Conservation (phyloP, 2,329 filamentous ascomycete species). For the Podosphaera fusca region DNA sequence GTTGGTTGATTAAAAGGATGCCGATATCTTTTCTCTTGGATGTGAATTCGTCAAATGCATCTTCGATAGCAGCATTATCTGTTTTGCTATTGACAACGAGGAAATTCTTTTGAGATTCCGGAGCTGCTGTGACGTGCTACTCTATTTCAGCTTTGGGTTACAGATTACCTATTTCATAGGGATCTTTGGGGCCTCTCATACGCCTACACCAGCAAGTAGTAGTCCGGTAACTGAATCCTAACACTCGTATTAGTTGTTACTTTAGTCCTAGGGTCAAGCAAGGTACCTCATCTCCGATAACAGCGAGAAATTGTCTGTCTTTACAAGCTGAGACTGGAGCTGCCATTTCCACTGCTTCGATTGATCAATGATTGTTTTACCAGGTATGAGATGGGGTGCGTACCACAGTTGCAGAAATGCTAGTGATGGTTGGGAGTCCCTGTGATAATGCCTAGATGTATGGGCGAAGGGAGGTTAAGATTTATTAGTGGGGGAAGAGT, state of each 20-base stretch:
- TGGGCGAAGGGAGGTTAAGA: too few relatives aligned
- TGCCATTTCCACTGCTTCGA: conserved; percentile 24
- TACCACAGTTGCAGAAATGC: too few relatives aligned
- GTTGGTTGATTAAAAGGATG: conserved; percentile 91
- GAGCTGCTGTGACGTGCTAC: conserved; percentile 74
- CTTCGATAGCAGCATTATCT: conserved; percentile 67
- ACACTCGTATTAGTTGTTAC: background rate
- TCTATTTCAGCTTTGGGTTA: conserved; percentile 4
- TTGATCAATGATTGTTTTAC: too few relatives aligned
- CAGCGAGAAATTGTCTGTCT: conserved; percentile 86
- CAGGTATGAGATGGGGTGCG: too few relatives aligned
- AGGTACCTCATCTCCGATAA: conserved; percentile 83
- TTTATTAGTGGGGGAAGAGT: too few relatives aligned
- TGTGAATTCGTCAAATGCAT: conserved; percentile 74
- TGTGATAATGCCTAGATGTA: too few relatives aligned
- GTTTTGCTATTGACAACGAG: conserved; percentile 90
- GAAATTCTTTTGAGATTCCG: conserved; percentile 91
- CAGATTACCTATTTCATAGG: background rate
- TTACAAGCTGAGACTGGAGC: conserved; percentile 37
- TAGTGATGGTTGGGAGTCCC: too few relatives aligned
- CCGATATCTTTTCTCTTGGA: conserved; percentile 86
- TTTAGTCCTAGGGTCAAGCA: background rate
- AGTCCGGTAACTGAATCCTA: conserved; percentile 93
- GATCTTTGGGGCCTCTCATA: conserved; percentile 22
- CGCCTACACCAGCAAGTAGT: conserved; percentile 83